phyloP scores from a whole-genome alignment of 2,329 filamentous ascomycete genomes.

The Nigrograna mackinnonii region DNA sequence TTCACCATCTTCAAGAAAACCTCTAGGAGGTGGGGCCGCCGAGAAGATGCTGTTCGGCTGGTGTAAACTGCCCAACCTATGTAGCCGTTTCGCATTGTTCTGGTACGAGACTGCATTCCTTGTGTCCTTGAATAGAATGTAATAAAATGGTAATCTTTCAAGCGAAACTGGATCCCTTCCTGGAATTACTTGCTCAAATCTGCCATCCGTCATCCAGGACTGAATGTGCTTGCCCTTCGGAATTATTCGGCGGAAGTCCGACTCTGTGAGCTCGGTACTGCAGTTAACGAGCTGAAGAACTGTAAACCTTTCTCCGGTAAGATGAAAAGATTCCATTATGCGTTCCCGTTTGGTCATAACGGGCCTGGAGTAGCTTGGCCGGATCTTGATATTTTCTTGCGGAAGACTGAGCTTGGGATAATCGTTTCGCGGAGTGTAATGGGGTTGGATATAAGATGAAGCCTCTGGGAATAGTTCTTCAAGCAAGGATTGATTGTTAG shows the following conservation, averaged over 20 bases:
- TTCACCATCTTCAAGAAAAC: conserved; percentile 50
- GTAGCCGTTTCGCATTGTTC: conserved; percentile 56
- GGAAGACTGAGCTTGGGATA: conserved; percentile 34
- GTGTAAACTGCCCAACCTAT: conserved; percentile 50
- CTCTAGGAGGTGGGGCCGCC: conserved; percentile 47
- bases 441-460: conserved; percentile 19
- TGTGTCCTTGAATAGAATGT: conserved; percentile 66
- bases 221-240: conserved; percentile 67
- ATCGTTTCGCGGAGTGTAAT: conserved; percentile 14
- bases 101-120: conserved; percentile 66
- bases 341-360: conserved; percentile 16
- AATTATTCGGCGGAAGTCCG: conserved; percentile 72
- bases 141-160: conserved; percentile 67
- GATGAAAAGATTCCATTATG: conserved; percentile 25
- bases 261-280: conserved; percentile 57
- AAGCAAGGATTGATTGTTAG: conserved; percentile 36
- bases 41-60: conserved; percentile 46
- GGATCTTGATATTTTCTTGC: conserved; percentile 11
- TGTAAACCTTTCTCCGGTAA: conserved; percentile 31
- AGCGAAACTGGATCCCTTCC: conserved; percentile 66
- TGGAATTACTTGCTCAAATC: conserved; percentile 67
- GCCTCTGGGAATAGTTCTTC: conserved; percentile 60
- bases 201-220: conserved; percentile 62
- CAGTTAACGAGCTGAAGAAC: conserved; percentile 61
- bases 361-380: conserved; percentile 5